phyloP scores from a whole-genome alignment of 2,329 filamentous ascomycete species.

The Sphaceloma murrayae region DNA sequence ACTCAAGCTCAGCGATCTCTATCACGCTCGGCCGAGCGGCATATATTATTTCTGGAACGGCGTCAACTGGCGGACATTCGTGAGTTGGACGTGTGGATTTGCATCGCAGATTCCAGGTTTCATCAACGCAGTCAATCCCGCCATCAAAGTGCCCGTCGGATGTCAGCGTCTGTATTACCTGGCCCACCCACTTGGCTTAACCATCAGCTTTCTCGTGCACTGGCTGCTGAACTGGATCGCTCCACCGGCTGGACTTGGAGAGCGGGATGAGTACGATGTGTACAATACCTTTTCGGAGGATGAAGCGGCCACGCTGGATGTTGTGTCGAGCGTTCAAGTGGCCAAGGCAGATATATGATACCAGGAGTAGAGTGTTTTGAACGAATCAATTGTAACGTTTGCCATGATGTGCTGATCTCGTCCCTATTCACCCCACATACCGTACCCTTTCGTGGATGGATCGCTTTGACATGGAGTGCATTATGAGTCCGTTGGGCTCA shows the following conservation, averaged over 20 bases:
- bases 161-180: conserved; percentile 36
- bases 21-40: conserved; percentile 28
- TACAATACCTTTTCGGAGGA: conserved; percentile 28
- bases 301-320: conserved; percentile 22
- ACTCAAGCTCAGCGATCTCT: conserved; percentile 38
- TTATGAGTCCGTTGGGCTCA: too few species aligned
- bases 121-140: conserved; percentile 34
- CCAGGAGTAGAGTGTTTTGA: too few species aligned
- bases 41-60: conserved; percentile 38
- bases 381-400: too few species aligned
- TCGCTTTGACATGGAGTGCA: too few species aligned
- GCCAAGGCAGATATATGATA: conserved; percentile 7
- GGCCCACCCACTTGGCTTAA: conserved; percentile 35
- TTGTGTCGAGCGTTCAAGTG: conserved; percentile 18
- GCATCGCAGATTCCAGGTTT: conserved; percentile 30
- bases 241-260: conserved; percentile 27
- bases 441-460: too few species aligned
- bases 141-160: conserved; percentile 30
- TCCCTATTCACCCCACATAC: too few species aligned
- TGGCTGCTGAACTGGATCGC: conserved; percentile 27
- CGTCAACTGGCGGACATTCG: conserved; percentile 38
- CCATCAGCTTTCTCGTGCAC: conserved; percentile 32
- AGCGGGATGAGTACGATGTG: conserved; percentile 28
- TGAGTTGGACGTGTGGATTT: conserved; percentile 33
- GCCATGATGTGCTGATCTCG: too few species aligned